A percentile compares a stretch with the other conserved stretches of the same genome.
phyloP scores from a whole-genome alignment of 2,329 filamentous ascomycete species.

The Fusarium sarcochroum region DNA sequence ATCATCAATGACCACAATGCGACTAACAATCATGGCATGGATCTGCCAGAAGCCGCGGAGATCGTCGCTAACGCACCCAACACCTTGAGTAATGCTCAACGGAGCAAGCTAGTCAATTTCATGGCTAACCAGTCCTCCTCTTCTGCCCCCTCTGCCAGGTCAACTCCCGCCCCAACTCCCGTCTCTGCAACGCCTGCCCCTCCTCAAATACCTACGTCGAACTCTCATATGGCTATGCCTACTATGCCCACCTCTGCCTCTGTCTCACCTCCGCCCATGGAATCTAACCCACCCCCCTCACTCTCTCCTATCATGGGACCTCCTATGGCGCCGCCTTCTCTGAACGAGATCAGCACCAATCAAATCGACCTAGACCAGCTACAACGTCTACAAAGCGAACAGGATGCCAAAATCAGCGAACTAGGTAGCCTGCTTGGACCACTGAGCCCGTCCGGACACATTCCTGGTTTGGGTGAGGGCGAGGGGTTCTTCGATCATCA shows the following conservation, averaged over 20 bases:
- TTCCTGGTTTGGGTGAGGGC: constrained; percentile 75
- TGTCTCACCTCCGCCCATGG: constrained; percentile 45
- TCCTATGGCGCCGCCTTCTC: constrained; percentile 61
- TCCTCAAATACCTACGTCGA: constrained; percentile 28
- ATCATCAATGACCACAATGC: constrained; percentile 76
- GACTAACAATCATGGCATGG: constrained; percentile 61
- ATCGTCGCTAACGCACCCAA: constrained; percentile 69
- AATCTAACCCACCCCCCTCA: constrained; percentile 52
- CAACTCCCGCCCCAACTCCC: constrained; percentile 36
- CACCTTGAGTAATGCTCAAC: constrained; percentile 70
- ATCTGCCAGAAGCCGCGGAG: constrained; percentile 65
- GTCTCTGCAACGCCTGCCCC: constrained; percentile 18
- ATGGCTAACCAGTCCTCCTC: constrained; percentile 65
- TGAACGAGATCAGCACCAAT: constrained; percentile 76
- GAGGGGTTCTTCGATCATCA: constrained; percentile 55
- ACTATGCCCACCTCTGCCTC: constrained; percentile 43
- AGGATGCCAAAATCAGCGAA: constrained; percentile 81
- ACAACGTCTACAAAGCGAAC: constrained; percentile 82
- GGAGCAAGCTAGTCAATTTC: constrained; percentile 70
- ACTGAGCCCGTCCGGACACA: constrained; percentile 82
- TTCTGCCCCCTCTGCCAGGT: constrained; percentile 43
- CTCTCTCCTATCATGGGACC: constrained; percentile 66
- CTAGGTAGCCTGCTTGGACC: constrained; percentile 82
- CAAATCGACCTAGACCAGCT: constrained; percentile 84
- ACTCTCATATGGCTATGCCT: constrained; percentile 36